Evolutionary conservation across 169 alveolate species (phyloP).

Genomic region (Plasmodium gonderi): DNA sequence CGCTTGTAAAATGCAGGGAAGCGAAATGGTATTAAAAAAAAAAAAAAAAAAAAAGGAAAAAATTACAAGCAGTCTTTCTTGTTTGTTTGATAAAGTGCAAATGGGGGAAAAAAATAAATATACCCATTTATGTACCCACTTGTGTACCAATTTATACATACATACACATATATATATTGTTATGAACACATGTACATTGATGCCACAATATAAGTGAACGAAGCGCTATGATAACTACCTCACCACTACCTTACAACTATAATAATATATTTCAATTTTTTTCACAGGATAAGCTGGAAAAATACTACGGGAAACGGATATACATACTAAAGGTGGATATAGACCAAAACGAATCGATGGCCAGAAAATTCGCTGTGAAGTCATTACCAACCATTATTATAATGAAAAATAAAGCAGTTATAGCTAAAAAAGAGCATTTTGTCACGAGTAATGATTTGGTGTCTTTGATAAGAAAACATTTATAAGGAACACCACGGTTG

Average conservation of each 20-base stretch:
- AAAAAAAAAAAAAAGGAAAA: conserved; percentile 6
- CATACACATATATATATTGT: conserved; percentile 4
- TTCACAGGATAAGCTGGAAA: conserved; percentile 51
- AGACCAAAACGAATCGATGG: conserved; percentile 29
- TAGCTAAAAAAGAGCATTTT: conserved; percentile 46
- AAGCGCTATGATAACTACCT: not conserved
- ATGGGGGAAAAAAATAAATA: not conserved
- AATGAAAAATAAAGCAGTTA: conserved; percentile 37
- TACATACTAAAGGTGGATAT: conserved; percentile 17
- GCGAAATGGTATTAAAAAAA: conserved; percentile 49
- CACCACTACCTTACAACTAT: not conserved
- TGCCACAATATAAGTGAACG: not conserved
- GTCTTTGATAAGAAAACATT: conserved; percentile 31
- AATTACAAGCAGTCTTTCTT: not conserved
- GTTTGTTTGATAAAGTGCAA: not conserved
- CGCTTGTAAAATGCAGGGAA: conserved; percentile 55
- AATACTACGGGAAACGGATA: conserved; percentile 10
- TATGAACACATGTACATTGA: not conserved
- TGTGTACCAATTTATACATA: not conserved
- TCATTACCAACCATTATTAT: conserved; percentile 57
- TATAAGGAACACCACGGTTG: not conserved
- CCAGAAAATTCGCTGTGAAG: conserved; percentile 24
- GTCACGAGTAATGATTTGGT: conserved; percentile 26
- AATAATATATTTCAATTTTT: not conserved
- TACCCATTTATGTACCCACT: no score